A percentile compares a stretch with the other conserved stretches of the same genome.
Evolutionary conservation across 106 monocot genomes (phyloP).

Genomic region (Dendrobium officinale): DNA sequence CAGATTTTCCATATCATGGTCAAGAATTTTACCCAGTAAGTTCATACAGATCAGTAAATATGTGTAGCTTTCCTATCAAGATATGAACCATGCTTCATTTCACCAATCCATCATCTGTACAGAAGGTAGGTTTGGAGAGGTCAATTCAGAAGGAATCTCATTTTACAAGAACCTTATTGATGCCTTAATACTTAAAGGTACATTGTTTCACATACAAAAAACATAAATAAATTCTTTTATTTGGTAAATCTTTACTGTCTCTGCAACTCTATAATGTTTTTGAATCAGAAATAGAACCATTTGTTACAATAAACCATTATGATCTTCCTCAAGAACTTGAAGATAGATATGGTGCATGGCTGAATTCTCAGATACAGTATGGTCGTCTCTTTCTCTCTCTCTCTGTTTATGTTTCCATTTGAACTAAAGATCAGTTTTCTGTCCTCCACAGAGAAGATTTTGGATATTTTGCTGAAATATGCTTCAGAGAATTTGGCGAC

Average conservation of each 20-base stretch:
- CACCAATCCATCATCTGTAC: neutral
- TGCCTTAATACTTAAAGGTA: slow-evolving; percentile 10
- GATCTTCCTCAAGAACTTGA: slow-evolving; percentile 53
- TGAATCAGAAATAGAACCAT: slow-evolving; percentile 44
- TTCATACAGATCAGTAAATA: neutral
- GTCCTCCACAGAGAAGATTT: slow-evolving; percentile 42
- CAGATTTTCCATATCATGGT: slow-evolving; percentile 24
- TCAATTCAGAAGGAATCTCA: slow-evolving; percentile 6
- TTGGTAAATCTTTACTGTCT: neutral
- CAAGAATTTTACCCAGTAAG: slow-evolving; percentile 25
- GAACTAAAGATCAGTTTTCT: neutral
- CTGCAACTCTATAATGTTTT: neutral
- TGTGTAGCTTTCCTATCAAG: neutral
- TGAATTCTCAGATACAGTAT: slow-evolving; percentile 47
- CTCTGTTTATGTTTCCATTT: neutral
- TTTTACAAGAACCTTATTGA: slow-evolving; percentile 13
- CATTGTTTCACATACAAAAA: neutral
- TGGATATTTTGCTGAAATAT: slow-evolving; percentile 31
- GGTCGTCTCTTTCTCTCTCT: neutral
- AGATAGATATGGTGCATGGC: slow-evolving; percentile 36
- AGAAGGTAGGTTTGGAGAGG: slow-evolving; percentile 15
- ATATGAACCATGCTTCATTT: too few relatives aligned
- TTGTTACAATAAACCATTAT: slow-evolving; percentile 45
- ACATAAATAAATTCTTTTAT: neutral
- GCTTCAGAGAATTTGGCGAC: slow-evolving; percentile 46